Evolutionary conservation across 2,329 filamentous ascomycete genomes (phyloP), one percentile per base, ranked within the genome.

Genomic region (Lecanicillium sp.): DNA sequence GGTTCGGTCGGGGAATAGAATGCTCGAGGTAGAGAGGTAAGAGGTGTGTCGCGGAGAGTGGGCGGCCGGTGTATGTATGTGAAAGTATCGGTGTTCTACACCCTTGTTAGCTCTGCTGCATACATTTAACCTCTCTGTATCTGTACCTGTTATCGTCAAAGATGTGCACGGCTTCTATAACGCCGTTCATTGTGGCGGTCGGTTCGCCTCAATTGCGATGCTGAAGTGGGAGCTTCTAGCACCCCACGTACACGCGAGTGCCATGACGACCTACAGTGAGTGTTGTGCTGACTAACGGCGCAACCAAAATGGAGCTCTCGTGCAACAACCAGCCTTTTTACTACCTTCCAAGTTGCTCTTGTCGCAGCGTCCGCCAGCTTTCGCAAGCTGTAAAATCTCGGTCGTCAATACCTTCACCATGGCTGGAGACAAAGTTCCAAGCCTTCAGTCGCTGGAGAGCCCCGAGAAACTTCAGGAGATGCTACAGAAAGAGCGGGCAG

Each of bases 141-240:
- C 37, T 74, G 55, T 68, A 94, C 89, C 89, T 87, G 65, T 89
- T 80, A 70, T 95, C 89, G 75, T 96, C 89, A 63, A 85, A 95
- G 59, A 98, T 88, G 70, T 96, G 90, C 55, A 98, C 73, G 58
- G 90, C 92, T 71, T 96, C 90, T 57, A 98, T 85, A 57, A 85
- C 79, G 67, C 86, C 80, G 67, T 76, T 85, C 84, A 89, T 90
- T 59, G 63, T 80, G 60, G 56, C 45, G 45, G 47, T 50, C 48
- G 45, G 49, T 38, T 29, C 33, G 35, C 40, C 27, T 25, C 13
- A 8, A 6, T 8, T 16, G 29, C 29, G 15, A 31, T 31, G 29
- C 13, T 16, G 29, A 25, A 7, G 22, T 11, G 22, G 22, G 22
- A 25, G 22, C 22, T 7, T 6, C 22, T 11, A 25, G 22, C 22